Evolutionary conservation across 2,329 filamentous ascomycete species (phyloP).

Genomic region (Fusarium ramigenum): DNA sequence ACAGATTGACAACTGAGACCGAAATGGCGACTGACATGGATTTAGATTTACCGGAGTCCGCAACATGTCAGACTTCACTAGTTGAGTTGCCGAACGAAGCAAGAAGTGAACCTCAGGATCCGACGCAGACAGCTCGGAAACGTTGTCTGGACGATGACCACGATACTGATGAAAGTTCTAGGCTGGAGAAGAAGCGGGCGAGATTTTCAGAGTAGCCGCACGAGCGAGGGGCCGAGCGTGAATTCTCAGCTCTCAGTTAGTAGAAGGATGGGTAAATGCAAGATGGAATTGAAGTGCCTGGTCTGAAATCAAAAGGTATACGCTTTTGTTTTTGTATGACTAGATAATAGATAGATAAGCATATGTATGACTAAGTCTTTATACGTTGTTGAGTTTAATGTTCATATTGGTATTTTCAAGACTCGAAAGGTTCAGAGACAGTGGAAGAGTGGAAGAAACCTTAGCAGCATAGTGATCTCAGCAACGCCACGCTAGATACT

Average conservation of each 20-base stretch:
- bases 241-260: no score
- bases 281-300: neutral
- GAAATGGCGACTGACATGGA: neutral
- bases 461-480: neutral
- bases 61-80: neutral
- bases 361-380: rapidly evolving
- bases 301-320: neutral
- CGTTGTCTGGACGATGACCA: neutral
- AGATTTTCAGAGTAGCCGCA: neutral
- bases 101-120: neutral
- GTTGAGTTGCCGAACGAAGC: neutral
- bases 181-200: neutral
- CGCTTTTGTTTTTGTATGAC: neutral
- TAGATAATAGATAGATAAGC: neutral
- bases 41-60: neutral
- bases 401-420: neutral
- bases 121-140: neutral
- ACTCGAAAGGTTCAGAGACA: neutral
- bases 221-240: no score
- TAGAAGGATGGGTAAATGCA: neutral
- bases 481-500: neutral
- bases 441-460: neutral
- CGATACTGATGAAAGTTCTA: neutral
- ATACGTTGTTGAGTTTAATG: neutral
- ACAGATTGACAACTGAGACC: neutral